A percentile compares a stretch with the other conserved stretches of the same genome.
phyloP scores from a whole-genome alignment of 345 rosid genomes.

The Mangifera indica region DNA sequence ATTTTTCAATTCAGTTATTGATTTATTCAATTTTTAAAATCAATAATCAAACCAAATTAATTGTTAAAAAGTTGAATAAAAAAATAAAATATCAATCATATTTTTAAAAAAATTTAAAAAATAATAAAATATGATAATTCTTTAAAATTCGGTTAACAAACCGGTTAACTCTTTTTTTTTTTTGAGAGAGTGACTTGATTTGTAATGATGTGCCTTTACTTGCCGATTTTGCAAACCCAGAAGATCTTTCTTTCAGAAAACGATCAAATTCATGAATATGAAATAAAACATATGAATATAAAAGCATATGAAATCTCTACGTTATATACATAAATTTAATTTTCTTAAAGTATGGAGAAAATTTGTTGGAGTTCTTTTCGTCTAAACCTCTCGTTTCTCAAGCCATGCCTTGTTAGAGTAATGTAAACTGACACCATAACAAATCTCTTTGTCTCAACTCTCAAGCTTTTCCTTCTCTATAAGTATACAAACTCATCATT shows the following conservation, averaged over 20 bases:
- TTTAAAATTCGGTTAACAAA: too few species aligned
- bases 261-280: not conserved
- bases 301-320: not conserved
- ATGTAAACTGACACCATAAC: conserved; percentile 15
- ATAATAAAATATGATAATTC: too few species aligned
- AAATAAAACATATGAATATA: not conserved
- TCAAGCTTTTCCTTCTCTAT: conserved; percentile 25
- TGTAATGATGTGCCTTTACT: conserved; percentile 10
- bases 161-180: too few species aligned
- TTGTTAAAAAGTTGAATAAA: too few species aligned
- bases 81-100: too few species aligned
- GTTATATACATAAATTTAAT: too few species aligned
- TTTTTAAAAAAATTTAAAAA: too few species aligned
- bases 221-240: conserved; percentile 11
- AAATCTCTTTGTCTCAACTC: not conserved
- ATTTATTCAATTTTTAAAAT: too few species aligned
- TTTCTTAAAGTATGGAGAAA: too few species aligned
- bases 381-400: conserved; percentile 31
- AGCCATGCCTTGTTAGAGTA: conserved; percentile 33
- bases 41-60: too few species aligned
- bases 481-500: conserved; percentile 28
- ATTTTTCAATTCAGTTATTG: too few species aligned
- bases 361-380: conserved; percentile 33
- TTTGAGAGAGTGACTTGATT: not conserved
- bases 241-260: not conserved